Evolutionary conservation across 2,329 filamentous ascomycete species (phyloP), one percentile per base, ranked within the genome.

Genomic region (Hypoxylon sp.): DNA sequence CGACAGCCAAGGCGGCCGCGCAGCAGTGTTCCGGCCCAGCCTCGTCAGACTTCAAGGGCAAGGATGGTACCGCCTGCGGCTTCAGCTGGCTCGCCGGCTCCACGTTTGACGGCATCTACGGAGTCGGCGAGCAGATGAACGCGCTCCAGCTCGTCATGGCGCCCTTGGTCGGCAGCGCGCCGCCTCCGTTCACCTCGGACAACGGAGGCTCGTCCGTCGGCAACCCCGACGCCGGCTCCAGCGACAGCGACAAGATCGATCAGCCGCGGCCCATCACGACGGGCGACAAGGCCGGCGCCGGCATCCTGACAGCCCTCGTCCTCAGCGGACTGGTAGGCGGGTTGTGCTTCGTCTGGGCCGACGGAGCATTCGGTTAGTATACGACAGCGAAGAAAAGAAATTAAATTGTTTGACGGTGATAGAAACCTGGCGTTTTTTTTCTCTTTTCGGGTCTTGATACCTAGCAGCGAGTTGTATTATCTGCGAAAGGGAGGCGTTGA

Each of bases 81-180:
- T 77, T 83, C 21, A 74, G 74, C 46, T 88, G 84, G 85, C 55
- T 67, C 1, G 78, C 75, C 29, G 64, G 69, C 2, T 73, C 70
- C 1, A 70, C 68, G 1, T 83, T 78, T 62, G 82, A 84, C 67
- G 78, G 78, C 26, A 80, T 80, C 18, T 75, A 75, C 20, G 80
- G 82, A 48, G 80, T 83, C 56, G 82, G 83, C 41, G 79, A 85
- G 70, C 79, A 84, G 69, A 80, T 86, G 71, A 81, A 79, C 61
- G 82, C 81, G 0, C 73, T 85, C 35, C 78, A 79, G 29, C 76
- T 82, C 11, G 77, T 86, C 37, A 78, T 79, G 48, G 75, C 76
- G 2, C 75, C 76, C 13, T 69, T 83, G n/a, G 69, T 78, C 38
- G 67, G 71, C 42, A 56, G 23, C 1, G 69, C 59, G 6, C 53